Base-by-base conservation (phyloP, 305 asterid genomes). In the Fraxinus ornus region DNA sequence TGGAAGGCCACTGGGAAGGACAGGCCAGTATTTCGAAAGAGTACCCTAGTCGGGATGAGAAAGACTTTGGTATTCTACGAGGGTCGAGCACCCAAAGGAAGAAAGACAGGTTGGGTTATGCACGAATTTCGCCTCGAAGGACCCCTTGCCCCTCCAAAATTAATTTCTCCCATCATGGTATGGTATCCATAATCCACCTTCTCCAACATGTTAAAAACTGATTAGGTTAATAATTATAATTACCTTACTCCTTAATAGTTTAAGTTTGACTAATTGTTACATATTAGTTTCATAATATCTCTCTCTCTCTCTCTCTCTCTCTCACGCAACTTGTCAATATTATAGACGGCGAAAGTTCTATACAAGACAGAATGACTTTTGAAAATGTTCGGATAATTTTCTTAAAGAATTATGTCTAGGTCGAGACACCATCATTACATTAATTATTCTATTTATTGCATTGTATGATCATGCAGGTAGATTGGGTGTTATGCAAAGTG, bases 1-100 rank as follows among this genome's bases (percentile, higher is more conserved):
- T 95, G 99, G 99, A 95, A 95, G 80, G 99, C 99, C 15, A 95
- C 99, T 3, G 99, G 99, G 39, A 95, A 95, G 81, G 99, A 95
- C 74, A 91, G 97, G 72, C 41, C 90, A 12, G 62, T 94, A 5
- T 4, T 73, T 41, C 89, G 89, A 3, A 92, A 89, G 70, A 93
- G 89, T n/a, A 84, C 79, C 79, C 89, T 88, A 0, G 90, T 93
- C 0, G 97, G 97, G 22, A 93, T 93, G 97, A 84, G 97, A 3
- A 93, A 93, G 86, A 93, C 97, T 1, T 85, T 93, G 17, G 97
- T 93, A 21, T 93, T 93, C 86, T 91, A 93, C 66, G 86, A 88
- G 89, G 97, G 97, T 15, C 88, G 97, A 80, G 97, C 97, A 4
- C 97, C 97, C 2, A 93, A 90, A 78, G 97, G 97, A 60, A 87